A percentile compares a stretch with the other conserved stretches of the same genome.
Evolutionary conservation across 2,329 filamentous ascomycete genomes (phyloP).

Genomic region (Colletotrichum noveboracense): DNA sequence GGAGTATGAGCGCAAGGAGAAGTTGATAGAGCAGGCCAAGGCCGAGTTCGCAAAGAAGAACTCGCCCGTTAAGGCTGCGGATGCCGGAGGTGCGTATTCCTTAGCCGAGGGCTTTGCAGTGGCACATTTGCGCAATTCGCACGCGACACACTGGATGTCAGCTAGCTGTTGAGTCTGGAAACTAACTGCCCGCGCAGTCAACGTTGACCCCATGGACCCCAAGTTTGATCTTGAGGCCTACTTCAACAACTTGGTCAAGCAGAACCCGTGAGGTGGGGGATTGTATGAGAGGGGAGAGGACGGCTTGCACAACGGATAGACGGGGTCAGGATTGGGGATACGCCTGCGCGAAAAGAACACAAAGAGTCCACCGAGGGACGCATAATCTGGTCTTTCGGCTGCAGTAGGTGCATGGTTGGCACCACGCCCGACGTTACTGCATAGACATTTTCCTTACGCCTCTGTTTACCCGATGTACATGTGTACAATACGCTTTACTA

Average conservation of each 20-base stretch:
- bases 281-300: constrained; percentile 27
- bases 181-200: constrained; percentile 51
- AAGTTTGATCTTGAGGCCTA: constrained; percentile 94
- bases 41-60: constrained; percentile 82
- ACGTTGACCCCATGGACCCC: constrained; percentile 80
- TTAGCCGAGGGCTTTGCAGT: not conserved
- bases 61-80: constrained; percentile 49
- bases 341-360: constrained; percentile 18
- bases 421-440: constrained; percentile 47
- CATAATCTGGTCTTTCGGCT: constrained; percentile 21
- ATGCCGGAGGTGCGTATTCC: constrained; percentile 15
- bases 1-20: constrained; percentile 90
- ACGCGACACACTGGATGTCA: not conserved
- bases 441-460: constrained; percentile 55
- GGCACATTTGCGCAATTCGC: not conserved
- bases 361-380: constrained; percentile 4
- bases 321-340: constrained; percentile 22
- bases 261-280: constrained; percentile 49
- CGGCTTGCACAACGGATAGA: constrained; percentile 32
- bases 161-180: not conserved
- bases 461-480: constrained; percentile 53
- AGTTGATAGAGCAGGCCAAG: constrained; percentile 92
- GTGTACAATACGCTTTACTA: constrained; percentile 60
- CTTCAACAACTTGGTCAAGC: constrained; percentile 66
- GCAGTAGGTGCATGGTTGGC: constrained; percentile 35